phyloP scores from a whole-genome alignment of 1,139 yeast species.

The Pneumocystis jirovecii region DNA sequence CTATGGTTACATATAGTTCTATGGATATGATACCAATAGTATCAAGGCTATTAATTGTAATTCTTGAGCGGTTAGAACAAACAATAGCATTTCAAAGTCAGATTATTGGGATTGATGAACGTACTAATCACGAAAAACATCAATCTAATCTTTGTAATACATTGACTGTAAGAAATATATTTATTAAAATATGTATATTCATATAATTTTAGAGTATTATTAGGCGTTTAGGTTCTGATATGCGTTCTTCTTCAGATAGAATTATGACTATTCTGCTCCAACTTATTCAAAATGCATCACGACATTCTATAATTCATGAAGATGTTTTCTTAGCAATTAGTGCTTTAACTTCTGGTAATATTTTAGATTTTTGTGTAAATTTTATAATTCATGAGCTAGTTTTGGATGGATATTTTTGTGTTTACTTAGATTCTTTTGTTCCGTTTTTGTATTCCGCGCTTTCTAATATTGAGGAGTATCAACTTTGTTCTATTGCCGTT shows the following conservation, averaged over 20 bases:
- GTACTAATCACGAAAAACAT: constrained; percentile 67
- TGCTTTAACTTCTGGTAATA: constrained; percentile 43
- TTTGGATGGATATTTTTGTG: constrained; percentile 50
- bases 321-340: constrained; percentile 86
- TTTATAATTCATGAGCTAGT: constrained; percentile 25
- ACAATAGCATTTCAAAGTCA: constrained; percentile 43
- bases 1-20: constrained; percentile 64
- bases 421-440: constrained; percentile 65
- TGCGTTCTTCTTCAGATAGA: constrained; percentile 56
- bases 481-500: constrained; percentile 74
- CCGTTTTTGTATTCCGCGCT: constrained; percentile 71
- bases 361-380: constrained; percentile 20
- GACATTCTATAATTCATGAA: constrained; percentile 75
- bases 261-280: constrained; percentile 73
- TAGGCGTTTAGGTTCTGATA: constrained; percentile 61
- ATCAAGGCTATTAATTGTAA: constrained; percentile 58
- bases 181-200: background rate
- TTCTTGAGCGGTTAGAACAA: constrained; percentile 53
- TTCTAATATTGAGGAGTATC: constrained; percentile 57
- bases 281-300: constrained; percentile 42
- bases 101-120: constrained; percentile 42
- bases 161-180: constrained; percentile 33
- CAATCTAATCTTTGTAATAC: constrained; percentile 79
- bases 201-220: constrained; percentile 38
- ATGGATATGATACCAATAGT: constrained; percentile 55